A percentile compares a stretch with the other conserved stretches of the same genome.
Evolutionary conservation across 2,329 filamentous ascomycete species (phyloP).

Genomic region (Aplosporella prunicola): DNA sequence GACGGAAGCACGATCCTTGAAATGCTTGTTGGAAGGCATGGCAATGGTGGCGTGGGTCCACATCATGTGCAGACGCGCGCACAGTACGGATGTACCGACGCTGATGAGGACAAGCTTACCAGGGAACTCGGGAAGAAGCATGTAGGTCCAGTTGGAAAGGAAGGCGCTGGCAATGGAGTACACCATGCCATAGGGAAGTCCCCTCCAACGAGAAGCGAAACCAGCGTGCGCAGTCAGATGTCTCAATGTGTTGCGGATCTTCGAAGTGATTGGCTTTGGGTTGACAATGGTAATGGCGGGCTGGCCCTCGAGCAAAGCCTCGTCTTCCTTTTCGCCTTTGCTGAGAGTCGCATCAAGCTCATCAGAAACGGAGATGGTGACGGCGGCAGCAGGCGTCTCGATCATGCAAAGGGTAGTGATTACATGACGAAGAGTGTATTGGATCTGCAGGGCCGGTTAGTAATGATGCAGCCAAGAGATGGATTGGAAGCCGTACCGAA

Average conservation of each 20-base stretch:
- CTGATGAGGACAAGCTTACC: conserved; percentile 43
- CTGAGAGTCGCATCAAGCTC: conserved; percentile 30
- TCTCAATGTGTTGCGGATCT: conserved; percentile 47
- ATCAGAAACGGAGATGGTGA: conserved; percentile 40
- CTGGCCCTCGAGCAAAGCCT: conserved; percentile 21
- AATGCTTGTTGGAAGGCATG: conserved; percentile 48
- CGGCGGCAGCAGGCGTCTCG: conserved; percentile 48
- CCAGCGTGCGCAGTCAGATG: conserved; percentile 58
- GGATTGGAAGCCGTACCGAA: conserved; percentile 24
- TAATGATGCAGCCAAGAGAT: neutral
- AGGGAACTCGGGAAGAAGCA: conserved; percentile 24
- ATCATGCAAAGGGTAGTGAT: conserved; percentile 55
- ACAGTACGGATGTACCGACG: conserved; percentile 49
- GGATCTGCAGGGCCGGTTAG: conserved; percentile 17
- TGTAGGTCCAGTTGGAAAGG: conserved; percentile 27
- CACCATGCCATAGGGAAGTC: conserved; percentile 43
- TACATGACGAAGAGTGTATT: conserved; percentile 52
- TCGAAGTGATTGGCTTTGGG: conserved; percentile 52
- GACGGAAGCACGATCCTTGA: conserved; percentile 50
- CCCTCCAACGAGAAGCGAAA: conserved; percentile 59
- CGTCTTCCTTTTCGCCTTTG: conserved; percentile 26
- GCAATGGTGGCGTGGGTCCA: conserved; percentile 87
- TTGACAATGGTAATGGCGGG: conserved; percentile 36
- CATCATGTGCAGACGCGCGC: conserved; percentile 60
- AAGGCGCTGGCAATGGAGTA: conserved; percentile 25